Conservation (phyloP, 2,329 filamentous ascomycete species). For the Emydomyces testavorans region DNA sequence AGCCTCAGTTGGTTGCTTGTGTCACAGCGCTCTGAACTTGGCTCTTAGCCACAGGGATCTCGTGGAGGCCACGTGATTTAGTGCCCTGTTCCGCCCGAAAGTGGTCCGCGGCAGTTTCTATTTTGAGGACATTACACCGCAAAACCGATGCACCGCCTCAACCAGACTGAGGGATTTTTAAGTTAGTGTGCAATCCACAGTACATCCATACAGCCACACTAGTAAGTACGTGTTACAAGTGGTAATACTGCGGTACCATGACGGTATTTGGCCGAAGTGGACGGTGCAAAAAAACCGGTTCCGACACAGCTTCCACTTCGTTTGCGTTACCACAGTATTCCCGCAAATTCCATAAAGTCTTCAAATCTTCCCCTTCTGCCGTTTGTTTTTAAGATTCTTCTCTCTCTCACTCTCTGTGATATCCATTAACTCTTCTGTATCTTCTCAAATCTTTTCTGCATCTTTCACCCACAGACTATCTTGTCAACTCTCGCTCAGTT, state of each 20-base stretch:
- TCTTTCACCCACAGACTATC: conserved; percentile 7
- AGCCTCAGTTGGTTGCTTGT: conserved; percentile 4
- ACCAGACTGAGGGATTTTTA: conserved; percentile 1
- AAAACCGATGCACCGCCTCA: conserved; percentile 7
- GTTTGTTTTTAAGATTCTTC: background rate
- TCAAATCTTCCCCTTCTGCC: conserved; percentile 2
- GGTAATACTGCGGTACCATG: conserved; percentile 5
- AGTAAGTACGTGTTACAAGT: background rate
- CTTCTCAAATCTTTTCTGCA: conserved; percentile 3
- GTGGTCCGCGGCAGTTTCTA: background rate
- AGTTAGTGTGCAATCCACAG: background rate
- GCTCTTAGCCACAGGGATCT: conserved; percentile 1
- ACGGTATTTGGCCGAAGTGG: conserved; percentile 1
- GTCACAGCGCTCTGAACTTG: background rate
- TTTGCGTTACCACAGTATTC: background rate
- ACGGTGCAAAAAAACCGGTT: conserved; percentile 5
- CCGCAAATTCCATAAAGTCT: conserved; percentile 5
- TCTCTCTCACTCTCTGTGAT: background rate
- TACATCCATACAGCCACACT: conserved; percentile 5
- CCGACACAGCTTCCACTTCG: conserved; percentile 8
- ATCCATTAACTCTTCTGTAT: background rate
- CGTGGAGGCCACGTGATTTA: background rate
- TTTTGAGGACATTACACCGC: background rate
- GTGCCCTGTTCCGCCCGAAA: conserved; percentile 3
- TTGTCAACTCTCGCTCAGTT: conserved; percentile 7